Evolutionary conservation across 805 yeast species (phyloP).

Genomic region (Metschnikowia santaceciliae): DNA sequence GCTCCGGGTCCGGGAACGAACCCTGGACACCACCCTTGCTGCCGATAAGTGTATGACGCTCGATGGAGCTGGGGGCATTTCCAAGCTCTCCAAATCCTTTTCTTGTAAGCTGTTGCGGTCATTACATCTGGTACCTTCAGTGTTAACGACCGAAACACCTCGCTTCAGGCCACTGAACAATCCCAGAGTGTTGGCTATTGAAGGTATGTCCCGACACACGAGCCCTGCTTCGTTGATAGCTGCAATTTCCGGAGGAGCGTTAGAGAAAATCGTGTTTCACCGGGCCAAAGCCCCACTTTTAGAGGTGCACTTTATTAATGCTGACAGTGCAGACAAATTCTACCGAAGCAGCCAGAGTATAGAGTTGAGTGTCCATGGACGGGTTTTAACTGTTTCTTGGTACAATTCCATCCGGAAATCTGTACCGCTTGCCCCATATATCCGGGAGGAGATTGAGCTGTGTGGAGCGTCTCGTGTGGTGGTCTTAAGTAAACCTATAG

Average conservation of each 20-base stretch:
- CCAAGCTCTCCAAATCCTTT: not conserved
- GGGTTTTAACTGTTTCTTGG: slow-evolving; percentile 47
- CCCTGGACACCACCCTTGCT: not conserved
- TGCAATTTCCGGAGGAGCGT: slow-evolving; percentile 66
- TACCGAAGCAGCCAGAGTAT: slow-evolving; percentile 44
- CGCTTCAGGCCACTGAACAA: not conserved
- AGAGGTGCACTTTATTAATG: slow-evolving; percentile 50
- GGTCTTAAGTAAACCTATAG: slow-evolving; percentile 29
- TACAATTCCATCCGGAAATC: slow-evolving; percentile 18
- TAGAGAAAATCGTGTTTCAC: slow-evolving; percentile 46
- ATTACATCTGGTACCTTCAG: not conserved
- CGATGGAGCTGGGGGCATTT: not conserved
- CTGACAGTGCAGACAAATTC: slow-evolving; percentile 53
- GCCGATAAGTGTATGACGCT: not conserved
- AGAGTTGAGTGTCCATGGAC: slow-evolving; percentile 57
- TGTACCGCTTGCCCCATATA: slow-evolving; percentile 21
- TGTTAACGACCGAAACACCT: not conserved
- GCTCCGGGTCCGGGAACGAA: slow-evolving; percentile 10
- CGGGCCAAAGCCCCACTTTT: slow-evolving; percentile 20
- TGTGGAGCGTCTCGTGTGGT: slow-evolving; percentile 56
- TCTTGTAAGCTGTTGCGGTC: not conserved
- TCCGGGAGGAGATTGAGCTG: slow-evolving; percentile 30
- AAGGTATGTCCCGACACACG: slow-evolving; percentile 38
- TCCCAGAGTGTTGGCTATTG: slow-evolving; percentile 28
- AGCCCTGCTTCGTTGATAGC: slow-evolving; percentile 50